Evolutionary conservation across 116 monocot species (phyloP).

Genomic region (Dioscorea cayenensis): DNA sequence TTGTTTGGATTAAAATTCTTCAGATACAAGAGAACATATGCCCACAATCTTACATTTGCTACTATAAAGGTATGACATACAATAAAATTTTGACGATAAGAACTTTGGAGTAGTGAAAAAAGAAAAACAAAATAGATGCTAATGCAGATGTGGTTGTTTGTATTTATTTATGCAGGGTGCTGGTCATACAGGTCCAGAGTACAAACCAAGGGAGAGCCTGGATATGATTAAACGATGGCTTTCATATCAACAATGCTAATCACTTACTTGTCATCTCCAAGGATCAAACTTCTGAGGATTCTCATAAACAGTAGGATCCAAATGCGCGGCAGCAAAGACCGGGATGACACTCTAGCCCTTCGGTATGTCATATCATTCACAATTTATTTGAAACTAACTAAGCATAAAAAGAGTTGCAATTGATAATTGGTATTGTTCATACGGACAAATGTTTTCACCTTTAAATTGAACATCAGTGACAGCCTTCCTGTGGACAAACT

Average conservation of each 20-base stretch:
- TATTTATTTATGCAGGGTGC: slow-evolving; percentile 19
- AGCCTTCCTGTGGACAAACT: slow-evolving; percentile 34
- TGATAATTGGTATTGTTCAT: background rate
- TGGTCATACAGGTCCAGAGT: slow-evolving; percentile 36
- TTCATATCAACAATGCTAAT: slow-evolving; percentile 4
- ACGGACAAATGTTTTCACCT: slow-evolving; percentile 21
- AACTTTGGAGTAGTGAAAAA: too few relatives aligned
- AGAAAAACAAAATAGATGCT: background rate
- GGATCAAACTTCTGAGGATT: too few relatives aligned
- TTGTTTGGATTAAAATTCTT: background rate
- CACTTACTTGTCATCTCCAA: too few relatives aligned
- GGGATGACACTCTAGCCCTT: slow-evolving; percentile 62
- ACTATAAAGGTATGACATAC: slow-evolving; percentile 31
- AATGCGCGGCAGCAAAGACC: slow-evolving; percentile 62
- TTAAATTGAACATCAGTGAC: slow-evolving; percentile 28
- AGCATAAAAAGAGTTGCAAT: background rate
- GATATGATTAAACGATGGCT: slow-evolving; percentile 38
- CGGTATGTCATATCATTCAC: slow-evolving; percentile 53
- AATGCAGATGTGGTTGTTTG: background rate
- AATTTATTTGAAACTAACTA: too few relatives aligned
- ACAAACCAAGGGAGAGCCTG: slow-evolving; percentile 26
- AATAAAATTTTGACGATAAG: background rate
- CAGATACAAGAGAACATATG: slow-evolving; percentile 41
- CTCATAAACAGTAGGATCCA: too few relatives aligned
- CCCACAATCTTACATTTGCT: slow-evolving; percentile 58